Evolutionary conservation across 768 basidiomycete species (phyloP).

Genomic region (Tylopilus felleus): DNA sequence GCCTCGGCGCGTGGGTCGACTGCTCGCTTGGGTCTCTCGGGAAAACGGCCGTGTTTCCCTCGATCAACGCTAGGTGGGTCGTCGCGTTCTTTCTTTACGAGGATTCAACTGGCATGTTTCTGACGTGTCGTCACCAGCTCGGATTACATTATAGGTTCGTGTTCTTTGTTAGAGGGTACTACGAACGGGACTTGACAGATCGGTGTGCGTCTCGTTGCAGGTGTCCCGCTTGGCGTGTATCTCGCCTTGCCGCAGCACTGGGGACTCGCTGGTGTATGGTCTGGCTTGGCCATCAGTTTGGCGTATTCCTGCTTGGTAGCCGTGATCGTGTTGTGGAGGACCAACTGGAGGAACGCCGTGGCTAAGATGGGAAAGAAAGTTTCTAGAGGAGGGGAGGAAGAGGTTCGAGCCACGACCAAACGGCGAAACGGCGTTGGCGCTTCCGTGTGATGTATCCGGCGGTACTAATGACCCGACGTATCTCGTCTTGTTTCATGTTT

Average conservation of each 20-base stretch:
- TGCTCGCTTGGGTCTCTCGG: conserved; percentile 18
- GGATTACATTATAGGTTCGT: conserved; percentile 33
- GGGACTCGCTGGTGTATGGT: conserved; percentile 28
- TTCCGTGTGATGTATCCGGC: neutral
- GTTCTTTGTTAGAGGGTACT: neutral
- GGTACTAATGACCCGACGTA: neutral
- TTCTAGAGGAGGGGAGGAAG: neutral
- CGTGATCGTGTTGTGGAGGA: conserved; percentile 16
- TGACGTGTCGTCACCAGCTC: conserved; percentile 9
- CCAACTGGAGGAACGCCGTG: conserved; percentile 14
- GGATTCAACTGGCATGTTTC: neutral
- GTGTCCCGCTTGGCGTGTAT: conserved; percentile 27
- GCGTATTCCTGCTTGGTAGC: conserved; percentile 19
- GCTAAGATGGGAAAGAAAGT: neutral
- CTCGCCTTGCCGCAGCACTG: conserved; percentile 16
- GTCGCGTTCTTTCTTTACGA: neutral
- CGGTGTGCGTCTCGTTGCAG: conserved; percentile 21
- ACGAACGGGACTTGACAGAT: neutral
- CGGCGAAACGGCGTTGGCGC: neutral
- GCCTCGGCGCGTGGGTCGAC: conserved; percentile 20
- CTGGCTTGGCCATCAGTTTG: conserved; percentile 21
- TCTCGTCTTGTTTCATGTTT: neutral
- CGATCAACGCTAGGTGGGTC: conserved; percentile 20
- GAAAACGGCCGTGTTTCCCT: conserved; percentile 21
- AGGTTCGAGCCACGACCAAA: neutral